Base-by-base conservation (phyloP, 495 filamentous ascomycete species). In the Penicillium pulvis region DNA sequence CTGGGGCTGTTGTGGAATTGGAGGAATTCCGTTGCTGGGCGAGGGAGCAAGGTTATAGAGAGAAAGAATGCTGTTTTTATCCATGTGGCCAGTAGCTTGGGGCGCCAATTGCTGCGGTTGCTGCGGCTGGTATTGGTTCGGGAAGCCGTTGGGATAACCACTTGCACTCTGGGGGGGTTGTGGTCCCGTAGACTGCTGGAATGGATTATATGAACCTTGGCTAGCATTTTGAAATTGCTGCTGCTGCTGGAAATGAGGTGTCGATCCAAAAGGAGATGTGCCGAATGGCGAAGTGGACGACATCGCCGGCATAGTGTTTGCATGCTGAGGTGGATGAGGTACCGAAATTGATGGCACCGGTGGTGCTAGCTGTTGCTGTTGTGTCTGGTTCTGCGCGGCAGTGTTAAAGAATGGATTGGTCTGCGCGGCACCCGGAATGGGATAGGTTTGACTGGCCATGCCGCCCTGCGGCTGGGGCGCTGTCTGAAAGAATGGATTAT, bases 41-140 rank as follows among this genome's bases (percentile, higher is more conserved):
- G 89, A 76, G n/a, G 91, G 89, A 16, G 89, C 85, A 53, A 91
- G 81, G 69, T 87, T 88, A 74, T 93, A 98, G 6, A 98, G 75
- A 12, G 92, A 90, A 58, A 98, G 82, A 63, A 98, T 98, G 48
- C 86, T 87, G 11, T 84, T 85, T 63, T 96, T 98, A 67, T 96
- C 86, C 63, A 83, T 71, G 30, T 81, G 82, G 23, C 75, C 74
- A 1, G 80, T 76, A 41, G 69, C 70, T 60, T 81, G 81, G 1
- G 76, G 63, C 33, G 58, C 55, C 19, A 77, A 66, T 50, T 77
- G 74, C 67, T 79, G 78, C 51, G 53, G 73, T 31, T 67, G 67
- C 56, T 70, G 73, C 7, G 55, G 31, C 36, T 63, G 61, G 39
- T 65, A 70, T 55, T 62, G 51, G n/a, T 60, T 68, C 28, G 66